Conservation (phyloP, 352 stramenopile genomes). For the Pelagophyceae sp. region DNA sequence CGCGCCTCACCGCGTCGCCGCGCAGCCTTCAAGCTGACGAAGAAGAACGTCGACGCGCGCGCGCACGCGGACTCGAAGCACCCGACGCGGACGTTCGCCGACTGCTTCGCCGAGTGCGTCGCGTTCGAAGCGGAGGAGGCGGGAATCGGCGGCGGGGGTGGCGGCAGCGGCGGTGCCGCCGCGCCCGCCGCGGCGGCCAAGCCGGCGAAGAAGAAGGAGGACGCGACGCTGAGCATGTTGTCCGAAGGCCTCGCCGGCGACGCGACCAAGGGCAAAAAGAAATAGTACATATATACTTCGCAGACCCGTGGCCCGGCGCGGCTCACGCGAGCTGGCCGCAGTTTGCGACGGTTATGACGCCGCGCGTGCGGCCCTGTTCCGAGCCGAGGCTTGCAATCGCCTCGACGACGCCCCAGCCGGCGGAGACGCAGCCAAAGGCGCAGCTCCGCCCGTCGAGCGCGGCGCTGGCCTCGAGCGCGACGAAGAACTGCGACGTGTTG, state of each 20-base stretch:
- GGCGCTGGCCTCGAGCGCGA: conserved; percentile 28
- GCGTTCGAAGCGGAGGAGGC: background rate
- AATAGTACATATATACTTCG: background rate
- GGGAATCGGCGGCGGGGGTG: background rate
- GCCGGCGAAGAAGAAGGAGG: conserved; percentile 3
- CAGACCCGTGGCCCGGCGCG: no score
- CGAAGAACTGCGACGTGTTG: conserved; percentile 86
- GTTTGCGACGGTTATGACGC: background rate
- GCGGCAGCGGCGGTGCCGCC: background rate
- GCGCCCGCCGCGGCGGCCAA: background rate
- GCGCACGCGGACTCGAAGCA: background rate
- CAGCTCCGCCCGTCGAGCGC: conserved; percentile 55
- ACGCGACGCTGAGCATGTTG: background rate
- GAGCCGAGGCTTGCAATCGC: no score
- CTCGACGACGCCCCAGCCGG: conserved; percentile 23
- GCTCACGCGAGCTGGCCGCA: conserved; percentile 5
- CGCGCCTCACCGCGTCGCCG: no score
- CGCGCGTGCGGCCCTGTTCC: background rate
- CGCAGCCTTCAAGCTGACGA: background rate
- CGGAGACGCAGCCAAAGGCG: conserved; percentile 45
- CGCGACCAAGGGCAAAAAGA: background rate
- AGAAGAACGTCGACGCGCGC: background rate
- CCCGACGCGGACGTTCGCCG: background rate
- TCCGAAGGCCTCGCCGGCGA: background rate
- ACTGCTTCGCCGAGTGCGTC: background rate